Base-by-base conservation (phyloP, 352 stramenopile species). In the Pythium myriotylum region DNA sequence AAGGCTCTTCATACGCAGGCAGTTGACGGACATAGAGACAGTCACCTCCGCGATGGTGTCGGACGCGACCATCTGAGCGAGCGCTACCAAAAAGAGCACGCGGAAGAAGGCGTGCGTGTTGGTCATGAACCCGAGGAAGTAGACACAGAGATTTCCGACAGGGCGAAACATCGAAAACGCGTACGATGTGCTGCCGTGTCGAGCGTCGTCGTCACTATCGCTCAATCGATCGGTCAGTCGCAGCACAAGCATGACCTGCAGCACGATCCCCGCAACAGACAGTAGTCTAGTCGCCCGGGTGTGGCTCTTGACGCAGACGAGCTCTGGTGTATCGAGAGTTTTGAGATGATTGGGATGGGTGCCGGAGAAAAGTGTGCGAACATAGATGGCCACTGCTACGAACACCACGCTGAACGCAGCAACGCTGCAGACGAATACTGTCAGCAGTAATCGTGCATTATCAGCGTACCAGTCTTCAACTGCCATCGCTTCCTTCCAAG, bases 61-160 rank as follows among this genome's bases (percentile, higher is more conserved):
- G 16, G 77, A 60, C 10, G 74, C 64, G 10, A 86, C 26, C 8
- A 84, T 67, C n/a, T 76, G 62, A n/a, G 49, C 58, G 1, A 84
- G 52, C 9, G 82, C 16, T 33, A 70, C 9, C 13, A 88, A 29
- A 17, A 74, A 79, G 1, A 67, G 42, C 19, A 82, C 40, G 16
- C 79, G 77, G 58, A 81, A 91, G n/a, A 73, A 75, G 16, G 74
- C 65, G 52, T 91, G 77, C 7, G 77, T 85, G 76, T 84, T 89
- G 58, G 77, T 89, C 75, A 83, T 88, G 59, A 91, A 91, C 27
- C 75, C 78, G 29, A 88, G 60, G 17, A 83, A 55, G 50, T 78
- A 83, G 5, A 62, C 64, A 51, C 74, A 86, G 24, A 83, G 33
- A 43, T 83, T 84, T 20, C 59, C 51, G 16, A 79, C 68, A 1